These are phyloP conservation scores for Russula griseocarnosa DNA, from an alignment of 768 basidiomycete species.

Conservation along the genomic window DNA sequence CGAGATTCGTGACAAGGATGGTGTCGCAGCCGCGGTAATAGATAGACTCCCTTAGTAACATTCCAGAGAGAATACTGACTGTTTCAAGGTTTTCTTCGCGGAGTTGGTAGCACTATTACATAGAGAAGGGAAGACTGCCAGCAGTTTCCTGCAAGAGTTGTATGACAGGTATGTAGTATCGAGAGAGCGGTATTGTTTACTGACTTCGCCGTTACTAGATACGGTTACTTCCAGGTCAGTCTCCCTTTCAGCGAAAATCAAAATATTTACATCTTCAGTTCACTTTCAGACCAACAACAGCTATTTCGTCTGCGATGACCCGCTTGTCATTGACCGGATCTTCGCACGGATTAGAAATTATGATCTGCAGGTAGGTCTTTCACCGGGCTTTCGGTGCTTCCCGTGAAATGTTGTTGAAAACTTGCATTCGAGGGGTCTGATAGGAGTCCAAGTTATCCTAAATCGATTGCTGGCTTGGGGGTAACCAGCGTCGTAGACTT, in stretches of 20 bases:
- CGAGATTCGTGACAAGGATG: slow-evolving; percentile 82
- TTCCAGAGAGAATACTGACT: background rate
- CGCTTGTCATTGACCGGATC: slow-evolving; percentile 60
- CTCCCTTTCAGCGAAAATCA: background rate
- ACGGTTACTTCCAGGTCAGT: slow-evolving; percentile 71
- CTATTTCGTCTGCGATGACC: slow-evolving; percentile 73
- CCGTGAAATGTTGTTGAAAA: slow-evolving; percentile 15
- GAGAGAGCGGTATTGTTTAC: background rate
- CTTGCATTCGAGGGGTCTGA: slow-evolving; percentile 21
- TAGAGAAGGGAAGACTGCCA: slow-evolving; percentile 50
- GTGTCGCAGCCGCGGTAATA: slow-evolving; percentile 78
- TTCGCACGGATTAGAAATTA: slow-evolving; percentile 64
- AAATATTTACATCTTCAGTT: background rate
- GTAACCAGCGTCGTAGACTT: slow-evolving; percentile 69
- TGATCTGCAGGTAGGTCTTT: slow-evolving; percentile 37
- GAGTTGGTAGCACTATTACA: slow-evolving; percentile 57
- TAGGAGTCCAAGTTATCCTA: slow-evolving; percentile 50
- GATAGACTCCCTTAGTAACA: slow-evolving; percentile 12
- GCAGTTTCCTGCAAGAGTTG: slow-evolving; percentile 54
- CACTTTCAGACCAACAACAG: slow-evolving; percentile 65
- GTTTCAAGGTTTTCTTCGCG: slow-evolving; percentile 58
- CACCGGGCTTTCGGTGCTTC: background rate
- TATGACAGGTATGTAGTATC: slow-evolving; percentile 45
- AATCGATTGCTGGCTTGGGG: slow-evolving; percentile 52
- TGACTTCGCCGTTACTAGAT: slow-evolving; percentile 40